These are phyloP conservation scores for Fusarium veterinarium DNA, from an alignment of 2,329 filamentous ascomycete genomes.

Conservation along the genomic window DNA sequence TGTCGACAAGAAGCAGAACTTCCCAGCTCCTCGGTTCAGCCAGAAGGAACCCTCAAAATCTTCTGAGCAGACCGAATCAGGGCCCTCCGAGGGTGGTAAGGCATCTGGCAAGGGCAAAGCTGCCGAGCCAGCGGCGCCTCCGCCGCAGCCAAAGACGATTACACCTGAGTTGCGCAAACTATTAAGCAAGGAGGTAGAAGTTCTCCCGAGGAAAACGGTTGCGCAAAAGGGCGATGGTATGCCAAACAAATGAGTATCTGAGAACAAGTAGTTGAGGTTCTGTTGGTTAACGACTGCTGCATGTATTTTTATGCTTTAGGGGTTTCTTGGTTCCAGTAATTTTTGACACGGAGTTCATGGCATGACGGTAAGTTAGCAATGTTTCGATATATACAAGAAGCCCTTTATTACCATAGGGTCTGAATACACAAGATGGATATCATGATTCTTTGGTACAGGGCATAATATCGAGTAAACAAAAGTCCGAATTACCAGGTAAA, in stretches of 20 bases:
- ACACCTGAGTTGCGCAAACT: slow-evolving; percentile 68
- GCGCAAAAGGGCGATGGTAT: slow-evolving; percentile 52
- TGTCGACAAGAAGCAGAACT: slow-evolving; percentile 90
- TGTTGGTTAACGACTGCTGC: neutral
- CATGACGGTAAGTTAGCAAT: neutral
- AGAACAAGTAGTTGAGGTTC: neutral
- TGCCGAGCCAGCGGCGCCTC: slow-evolving; percentile 48
- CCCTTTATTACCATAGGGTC: neutral
- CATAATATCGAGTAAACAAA: slow-evolving; percentile 10
- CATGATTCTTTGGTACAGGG: neutral
- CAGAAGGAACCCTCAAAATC: slow-evolving; percentile 30
- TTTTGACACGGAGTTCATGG: slow-evolving; percentile 34
- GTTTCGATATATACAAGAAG: neutral
- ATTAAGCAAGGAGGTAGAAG: slow-evolving; percentile 61
- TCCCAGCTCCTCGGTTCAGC: slow-evolving; percentile 66
- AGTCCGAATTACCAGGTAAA: slow-evolving; percentile 31
- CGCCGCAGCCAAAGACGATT: slow-evolving; percentile 59
- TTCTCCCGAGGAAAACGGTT: slow-evolving; percentile 54
- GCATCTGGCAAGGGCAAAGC: slow-evolving; percentile 51
- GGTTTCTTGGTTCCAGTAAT: neutral
- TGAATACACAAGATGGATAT: slow-evolving; percentile 9
- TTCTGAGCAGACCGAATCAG: slow-evolving; percentile 20
- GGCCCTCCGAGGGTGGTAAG: slow-evolving; percentile 27
- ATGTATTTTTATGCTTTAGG: slow-evolving; percentile 29
- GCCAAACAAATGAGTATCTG: slow-evolving; percentile 42